These are phyloP conservation scores for Echites panduratus DNA, from an alignment of 257 asterid species.

Conservation along the genomic window DNA sequence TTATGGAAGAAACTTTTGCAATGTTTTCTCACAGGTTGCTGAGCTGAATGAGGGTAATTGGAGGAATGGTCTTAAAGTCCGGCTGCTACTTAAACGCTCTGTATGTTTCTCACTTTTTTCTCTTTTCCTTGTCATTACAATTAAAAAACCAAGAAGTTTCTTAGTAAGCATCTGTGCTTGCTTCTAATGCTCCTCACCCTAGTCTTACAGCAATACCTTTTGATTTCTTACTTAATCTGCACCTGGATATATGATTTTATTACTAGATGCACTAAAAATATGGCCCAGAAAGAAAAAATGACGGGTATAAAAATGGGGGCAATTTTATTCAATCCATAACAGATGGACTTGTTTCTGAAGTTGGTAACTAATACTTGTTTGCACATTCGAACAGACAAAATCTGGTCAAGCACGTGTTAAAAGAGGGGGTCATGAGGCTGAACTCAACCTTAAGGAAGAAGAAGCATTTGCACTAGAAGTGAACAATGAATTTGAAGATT, in stretches of 20 bases:
- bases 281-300: neutral
- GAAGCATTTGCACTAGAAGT: slow-evolving; percentile 43
- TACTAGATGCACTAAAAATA: neutral
- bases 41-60: slow-evolving; percentile 73
- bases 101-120: slow-evolving; percentile 34
- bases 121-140: neutral
- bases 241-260: neutral
- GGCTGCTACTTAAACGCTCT: slow-evolving; percentile 48
- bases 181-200: neutral
- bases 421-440: slow-evolving; percentile 57
- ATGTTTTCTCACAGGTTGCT: slow-evolving; percentile 38
- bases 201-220: too few relatives aligned
- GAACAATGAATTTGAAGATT: slow-evolving; percentile 21
- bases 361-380: neutral
- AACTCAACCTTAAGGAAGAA: slow-evolving; percentile 36
- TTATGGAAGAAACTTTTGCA: slow-evolving; percentile 9
- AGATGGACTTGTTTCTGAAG: neutral
- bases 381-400: slow-evolving; percentile 35
- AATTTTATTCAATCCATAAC: neutral
- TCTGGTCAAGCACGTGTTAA: slow-evolving; percentile 42
- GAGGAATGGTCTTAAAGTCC: slow-evolving; percentile 86
- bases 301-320: neutral
- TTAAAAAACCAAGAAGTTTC: neutral
- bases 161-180: neutral
- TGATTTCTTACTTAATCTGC: neutral